phyloP scores from a whole-genome alignment of 768 basidiomycete genomes.

The Kwoniella pini region DNA sequence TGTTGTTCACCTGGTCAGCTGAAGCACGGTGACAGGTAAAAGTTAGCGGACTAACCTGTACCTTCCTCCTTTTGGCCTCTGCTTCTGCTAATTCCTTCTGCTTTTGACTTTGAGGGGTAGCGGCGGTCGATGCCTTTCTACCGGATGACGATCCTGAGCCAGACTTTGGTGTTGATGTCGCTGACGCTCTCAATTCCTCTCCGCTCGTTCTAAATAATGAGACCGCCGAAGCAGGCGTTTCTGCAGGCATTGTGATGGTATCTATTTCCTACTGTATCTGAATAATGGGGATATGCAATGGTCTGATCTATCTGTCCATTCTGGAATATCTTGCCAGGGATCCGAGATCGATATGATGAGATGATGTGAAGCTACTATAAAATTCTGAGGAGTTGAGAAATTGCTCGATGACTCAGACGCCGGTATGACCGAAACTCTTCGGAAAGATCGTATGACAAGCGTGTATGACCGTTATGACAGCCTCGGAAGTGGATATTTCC shows the following conservation, averaged over 20 bases:
- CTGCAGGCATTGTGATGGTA: background rate
- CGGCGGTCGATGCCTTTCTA: background rate
- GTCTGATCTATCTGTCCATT: too few species aligned
- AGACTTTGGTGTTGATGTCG: background rate
- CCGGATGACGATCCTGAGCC: background rate
- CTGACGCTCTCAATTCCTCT: constrained; percentile 2
- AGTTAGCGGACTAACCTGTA: constrained; percentile 31
- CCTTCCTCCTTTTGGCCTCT: constrained; percentile 51
- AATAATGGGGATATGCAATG: background rate
- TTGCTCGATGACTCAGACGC: background rate
- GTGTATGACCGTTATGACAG: too few species aligned
- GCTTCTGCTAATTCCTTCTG: constrained; percentile 62
- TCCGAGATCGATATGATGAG: too few species aligned
- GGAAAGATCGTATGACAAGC: background rate
- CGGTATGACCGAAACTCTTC: background rate
- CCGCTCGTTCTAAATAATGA: constrained; percentile 4
- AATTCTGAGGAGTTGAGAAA: background rate
- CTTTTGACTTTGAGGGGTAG: constrained; percentile 49
- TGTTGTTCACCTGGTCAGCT: constrained; percentile 8
- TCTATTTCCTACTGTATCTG: background rate
- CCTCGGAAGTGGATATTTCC: too few species aligned
- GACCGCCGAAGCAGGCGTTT: background rate
- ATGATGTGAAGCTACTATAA: background rate
- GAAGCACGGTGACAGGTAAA: background rate
- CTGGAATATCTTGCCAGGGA: too few species aligned